A percentile compares a stretch with the other conserved stretches of the same genome.
phyloP scores from a whole-genome alignment of 208 protist genomes.

The Polymyxa betae region DNA sequence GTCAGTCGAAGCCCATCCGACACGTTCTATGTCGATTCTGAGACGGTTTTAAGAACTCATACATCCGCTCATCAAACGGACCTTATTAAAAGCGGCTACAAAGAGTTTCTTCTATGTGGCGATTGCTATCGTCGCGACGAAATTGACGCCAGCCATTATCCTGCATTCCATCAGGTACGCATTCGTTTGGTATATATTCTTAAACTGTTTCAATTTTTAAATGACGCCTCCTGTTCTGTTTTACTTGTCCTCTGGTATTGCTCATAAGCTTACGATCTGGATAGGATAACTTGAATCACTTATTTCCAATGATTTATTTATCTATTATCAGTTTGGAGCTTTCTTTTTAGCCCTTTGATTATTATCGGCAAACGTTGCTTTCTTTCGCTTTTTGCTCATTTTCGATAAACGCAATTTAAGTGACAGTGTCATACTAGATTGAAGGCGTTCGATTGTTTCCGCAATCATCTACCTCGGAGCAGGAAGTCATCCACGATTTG shows the following conservation, averaged over 20 bases:
- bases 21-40: constrained; percentile 53
- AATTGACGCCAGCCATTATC: constrained; percentile 59
- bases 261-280: too few species aligned
- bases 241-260: too few species aligned
- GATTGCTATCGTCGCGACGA: constrained; percentile 60
- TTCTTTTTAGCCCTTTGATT: too few species aligned
- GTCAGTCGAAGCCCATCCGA: constrained; percentile 54
- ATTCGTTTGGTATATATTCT: not conserved
- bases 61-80: constrained; percentile 50
- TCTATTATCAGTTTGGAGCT: too few species aligned
- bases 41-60: not conserved
- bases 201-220: too few species aligned
- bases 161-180: constrained; percentile 59
- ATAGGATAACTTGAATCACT: too few species aligned
- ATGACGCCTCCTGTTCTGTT: too few species aligned
- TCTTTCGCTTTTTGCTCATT: too few species aligned
- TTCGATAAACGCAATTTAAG: too few species aligned
- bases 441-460: constrained; percentile 51
- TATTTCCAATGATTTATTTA: too few species aligned
- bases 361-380: too few species aligned
- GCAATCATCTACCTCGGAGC: not conserved
- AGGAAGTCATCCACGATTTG: not conserved
- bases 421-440: constrained; percentile 43
- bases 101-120: constrained; percentile 55
- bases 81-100: constrained; percentile 44